These are phyloP conservation scores for Zymoseptoria brevis DNA, from an alignment of 2,329 filamentous ascomycete species.

Conservation along the genomic window DNA sequence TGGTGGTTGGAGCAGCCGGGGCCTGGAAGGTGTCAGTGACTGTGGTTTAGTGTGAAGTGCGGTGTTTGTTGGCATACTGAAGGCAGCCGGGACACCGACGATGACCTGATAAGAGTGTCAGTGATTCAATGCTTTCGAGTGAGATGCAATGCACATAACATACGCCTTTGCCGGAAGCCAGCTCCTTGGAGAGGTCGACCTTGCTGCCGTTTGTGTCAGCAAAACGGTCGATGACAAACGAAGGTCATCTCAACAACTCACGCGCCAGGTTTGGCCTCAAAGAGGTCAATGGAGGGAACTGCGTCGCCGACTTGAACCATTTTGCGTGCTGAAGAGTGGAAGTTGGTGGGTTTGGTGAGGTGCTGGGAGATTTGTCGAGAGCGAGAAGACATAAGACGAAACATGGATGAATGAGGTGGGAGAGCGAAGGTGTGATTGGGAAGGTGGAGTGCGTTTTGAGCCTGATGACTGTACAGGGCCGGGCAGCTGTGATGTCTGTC, in stretches of 20 bases:
- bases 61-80: constrained; percentile 23
- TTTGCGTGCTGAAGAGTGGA: constrained; percentile 56
- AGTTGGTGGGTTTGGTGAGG: constrained; percentile 31
- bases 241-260: neutral
- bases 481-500: neutral
- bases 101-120: constrained; percentile 44
- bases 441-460: neutral
- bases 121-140: neutral
- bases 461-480: neutral
- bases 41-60: neutral
- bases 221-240: neutral
- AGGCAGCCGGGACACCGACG: constrained; percentile 64
- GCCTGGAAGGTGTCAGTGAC: constrained; percentile 25
- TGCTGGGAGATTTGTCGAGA: neutral
- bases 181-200: constrained; percentile 74
- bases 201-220: constrained; percentile 37
- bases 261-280: constrained; percentile 81
- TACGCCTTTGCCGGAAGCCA: constrained; percentile 55
- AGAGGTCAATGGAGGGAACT: constrained; percentile 67
- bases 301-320: constrained; percentile 70
- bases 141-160: neutral
- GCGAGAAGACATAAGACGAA: constrained; percentile 15
- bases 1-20: constrained; percentile 62
- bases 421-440: constrained; percentile 1
- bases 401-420: constrained; percentile 15